Evolutionary conservation across 1,139 yeast species (phyloP), one percentile per base, ranked within the genome.

Genomic region (Hansenula sp.): DNA sequence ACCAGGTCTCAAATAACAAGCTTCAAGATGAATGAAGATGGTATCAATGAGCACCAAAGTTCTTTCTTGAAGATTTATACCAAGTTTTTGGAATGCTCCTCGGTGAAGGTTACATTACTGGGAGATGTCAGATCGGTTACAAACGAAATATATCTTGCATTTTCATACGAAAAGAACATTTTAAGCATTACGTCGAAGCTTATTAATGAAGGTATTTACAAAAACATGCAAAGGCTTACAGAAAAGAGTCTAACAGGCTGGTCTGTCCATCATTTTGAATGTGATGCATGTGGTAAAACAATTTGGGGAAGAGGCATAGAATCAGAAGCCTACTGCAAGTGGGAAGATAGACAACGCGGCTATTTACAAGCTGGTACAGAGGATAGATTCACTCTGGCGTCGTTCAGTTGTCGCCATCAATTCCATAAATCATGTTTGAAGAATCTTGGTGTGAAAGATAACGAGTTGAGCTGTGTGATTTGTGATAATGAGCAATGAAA

Each of bases 281-380:
- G 96, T 62, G 82, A 84, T 42, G 77, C 83, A 0, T 88, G 96
- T 60, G 87, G 85, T 2, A 77, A 77, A 49, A 63, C 67, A 24
- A 67, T 86, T 27, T 78, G 85, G 74, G 95, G 95, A 0, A 61
- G 76, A 0, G 76, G 76, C 2, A 65, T 79, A 2, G 66, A 70
- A 21, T 66, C 72, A 2, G 68, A 64, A 12, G 67, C 71, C 31
- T 72, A 64, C 44, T 61, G 59, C 28, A 46, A 54, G 6, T 80
- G 84, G 85, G 82, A 77, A 55, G 65, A 47, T 7, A 47, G 40
- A 37, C 50, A 57, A 44, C 32, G 51, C 24, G 41, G 35, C 27
- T 36, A 44, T 18, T 53, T 52, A 25, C 46, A 44, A 21, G 54
- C 51, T 28, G 45, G 55, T 13, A 53, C 49, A 3, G 45, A 41